Evolutionary conservation across 2,329 filamentous ascomycete genomes (phyloP).

Genomic region (Aspergillus jensenii): DNA sequence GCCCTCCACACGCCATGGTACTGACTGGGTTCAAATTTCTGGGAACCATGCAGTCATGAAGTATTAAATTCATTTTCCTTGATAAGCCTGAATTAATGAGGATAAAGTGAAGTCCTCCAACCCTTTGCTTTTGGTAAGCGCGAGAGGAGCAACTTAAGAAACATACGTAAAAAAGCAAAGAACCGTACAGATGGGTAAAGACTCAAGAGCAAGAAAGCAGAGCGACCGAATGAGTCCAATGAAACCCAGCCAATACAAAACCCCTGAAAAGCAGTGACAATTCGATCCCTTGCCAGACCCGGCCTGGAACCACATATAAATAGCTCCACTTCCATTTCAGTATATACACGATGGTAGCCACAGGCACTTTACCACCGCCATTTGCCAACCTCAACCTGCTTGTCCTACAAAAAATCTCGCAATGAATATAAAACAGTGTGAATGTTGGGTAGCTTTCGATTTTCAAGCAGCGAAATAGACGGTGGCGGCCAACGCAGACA

Average conservation of each 20-base stretch:
- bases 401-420: background rate
- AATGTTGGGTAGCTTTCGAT: background rate
- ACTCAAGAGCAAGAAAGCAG: background rate
- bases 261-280: background rate
- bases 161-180: conserved; percentile 2
- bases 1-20: background rate
- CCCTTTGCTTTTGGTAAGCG: background rate
- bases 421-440: background rate
- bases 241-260: background rate
- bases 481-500: conserved; percentile 13
- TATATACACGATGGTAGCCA: conserved; percentile 6
- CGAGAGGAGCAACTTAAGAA: background rate
- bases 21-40: background rate
- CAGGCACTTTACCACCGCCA: background rate
- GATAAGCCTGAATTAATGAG: background rate
- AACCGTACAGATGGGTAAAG: background rate
- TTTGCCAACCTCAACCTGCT: background rate
- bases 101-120: background rate
- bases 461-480: conserved; percentile 14
- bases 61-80: background rate
- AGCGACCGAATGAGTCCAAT: background rate
- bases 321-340: background rate
- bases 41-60: background rate
- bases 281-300: background rate
- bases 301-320: background rate